Evolutionary conservation across 345 rosid genomes (phyloP).

Genomic region (Turritis glabra): DNA sequence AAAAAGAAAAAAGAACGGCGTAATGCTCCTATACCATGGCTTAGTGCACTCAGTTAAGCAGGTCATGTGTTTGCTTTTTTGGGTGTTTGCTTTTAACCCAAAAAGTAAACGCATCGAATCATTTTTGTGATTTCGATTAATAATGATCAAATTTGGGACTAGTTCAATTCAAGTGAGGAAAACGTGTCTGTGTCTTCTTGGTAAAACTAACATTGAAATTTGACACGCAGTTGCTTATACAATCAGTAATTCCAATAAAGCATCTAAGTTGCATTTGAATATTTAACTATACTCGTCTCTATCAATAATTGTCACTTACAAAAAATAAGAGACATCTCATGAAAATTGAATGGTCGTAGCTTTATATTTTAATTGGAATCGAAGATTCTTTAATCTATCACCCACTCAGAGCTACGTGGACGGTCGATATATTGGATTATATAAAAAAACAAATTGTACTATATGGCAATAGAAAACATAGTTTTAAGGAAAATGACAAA

Average conservation of each 20-base stretch:
- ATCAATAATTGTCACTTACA: conserved; percentile 15
- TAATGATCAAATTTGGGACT: conserved; percentile 1
- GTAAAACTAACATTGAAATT: conserved; percentile 21
- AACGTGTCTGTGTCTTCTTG: conserved; percentile 30
- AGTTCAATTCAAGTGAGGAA: conserved; percentile 8
- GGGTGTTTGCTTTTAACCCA: background rate
- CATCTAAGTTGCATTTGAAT: conserved; percentile 8
- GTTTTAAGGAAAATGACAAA: background rate
- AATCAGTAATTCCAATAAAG: conserved; percentile 16
- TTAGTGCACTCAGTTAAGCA: conserved; percentile 1
- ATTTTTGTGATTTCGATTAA: conserved; percentile 11
- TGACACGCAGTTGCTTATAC: conserved; percentile 26
- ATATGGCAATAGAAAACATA: background rate
- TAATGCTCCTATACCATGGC: background rate
- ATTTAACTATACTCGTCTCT: conserved; percentile 7
- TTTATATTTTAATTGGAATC: conserved; percentile 11
- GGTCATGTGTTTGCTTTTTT: background rate
- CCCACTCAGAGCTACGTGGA: conserved; percentile 27
- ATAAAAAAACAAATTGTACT: too few relatives aligned
- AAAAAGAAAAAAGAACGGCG: background rate
- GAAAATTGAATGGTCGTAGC: conserved; percentile 13
- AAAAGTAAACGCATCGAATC: conserved; percentile 2
- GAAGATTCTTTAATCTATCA: conserved; percentile 24
- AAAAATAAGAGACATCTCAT: background rate
- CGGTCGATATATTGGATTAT: conserved; percentile 20